Base-by-base conservation (phyloP, 176 grass and related monocot species). In the Areca catechu region DNA sequence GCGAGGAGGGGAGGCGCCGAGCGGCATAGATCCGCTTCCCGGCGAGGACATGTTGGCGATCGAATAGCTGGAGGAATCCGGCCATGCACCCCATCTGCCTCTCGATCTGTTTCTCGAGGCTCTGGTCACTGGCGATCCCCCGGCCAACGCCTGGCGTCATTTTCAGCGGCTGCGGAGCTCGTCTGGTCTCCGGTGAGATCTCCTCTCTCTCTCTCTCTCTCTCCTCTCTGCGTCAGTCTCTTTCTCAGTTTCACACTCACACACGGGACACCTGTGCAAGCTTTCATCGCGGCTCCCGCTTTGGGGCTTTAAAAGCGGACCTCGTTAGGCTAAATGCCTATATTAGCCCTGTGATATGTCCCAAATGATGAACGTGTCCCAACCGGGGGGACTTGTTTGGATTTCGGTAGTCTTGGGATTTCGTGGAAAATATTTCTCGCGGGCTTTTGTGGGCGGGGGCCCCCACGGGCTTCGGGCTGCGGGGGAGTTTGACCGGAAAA, bases 11-110 rank as follows among this genome's bases (percentile, higher is more conserved):
- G 24, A 72, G 57, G 19, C 69, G 69, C 14, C 67, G 54, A 17
- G 54, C 18, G 12, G 67, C 57, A 22, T 56, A 70, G 16, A 30
- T 7, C 20, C 67, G 53, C 57, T 47, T 70, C 16, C 67, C 54
- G 16, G 54, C 9, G 19, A 70, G 12, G 20, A 70, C n/a, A 53
- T 88, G 86, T 0, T 80, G 80, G 0, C 86, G 92, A 74, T 97
- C 86, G 66, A 97, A 91, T 24, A 97, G 74, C 37, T 91, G 83
- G 37, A 97, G 64, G 61, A 97, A 89, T 3, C 86, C 78, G 0
- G 86, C 71, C 83, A 97, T 91, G 74, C 92, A 97, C 0, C 92
- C 92, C 66, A 91, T 54, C 10, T 77, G 84, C 84, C 73, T 69
- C 53, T 74, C 84, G 20, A 85, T 4, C 60, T 62, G 79, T 74